These are phyloP conservation scores for Bipolaris oryzae DNA, from an alignment of 2,329 filamentous ascomycete species.

Conservation along the genomic window DNA sequence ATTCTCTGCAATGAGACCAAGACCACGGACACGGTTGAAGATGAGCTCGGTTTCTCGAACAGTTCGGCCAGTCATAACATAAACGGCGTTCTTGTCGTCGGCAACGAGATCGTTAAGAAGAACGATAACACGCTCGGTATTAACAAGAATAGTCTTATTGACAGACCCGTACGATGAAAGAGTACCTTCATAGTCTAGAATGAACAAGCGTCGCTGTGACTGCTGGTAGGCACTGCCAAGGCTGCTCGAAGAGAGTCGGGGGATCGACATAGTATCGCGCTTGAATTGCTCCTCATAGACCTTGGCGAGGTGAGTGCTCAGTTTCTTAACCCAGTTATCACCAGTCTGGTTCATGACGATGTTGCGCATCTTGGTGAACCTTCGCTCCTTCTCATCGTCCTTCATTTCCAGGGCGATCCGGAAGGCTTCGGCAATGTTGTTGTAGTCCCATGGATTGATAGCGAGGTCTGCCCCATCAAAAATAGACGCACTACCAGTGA, in stretches of 20 bases:
- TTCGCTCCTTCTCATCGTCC: slow-evolving; percentile 71
- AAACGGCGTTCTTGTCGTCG: slow-evolving; percentile 83
- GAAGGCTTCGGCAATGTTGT: slow-evolving; percentile 84
- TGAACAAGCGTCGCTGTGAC: slow-evolving; percentile 75
- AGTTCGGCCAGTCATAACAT: slow-evolving; percentile 89
- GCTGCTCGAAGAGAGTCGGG: slow-evolving; percentile 73
- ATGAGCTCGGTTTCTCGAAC: slow-evolving; percentile 86
- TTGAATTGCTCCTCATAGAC: slow-evolving; percentile 84
- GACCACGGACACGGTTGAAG: slow-evolving; percentile 80
- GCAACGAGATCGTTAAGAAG: slow-evolving; percentile 80
- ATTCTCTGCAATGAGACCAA: slow-evolving; percentile 93
- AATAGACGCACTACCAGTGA: slow-evolving; percentile 87
- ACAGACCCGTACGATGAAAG: slow-evolving; percentile 86
- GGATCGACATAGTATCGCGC: slow-evolving; percentile 84
- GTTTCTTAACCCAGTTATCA: slow-evolving; percentile 81
- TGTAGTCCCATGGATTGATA: slow-evolving; percentile 96
- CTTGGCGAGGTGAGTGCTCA: slow-evolving; percentile 71
- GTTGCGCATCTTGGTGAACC: slow-evolving; percentile 76
- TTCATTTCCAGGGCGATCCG: slow-evolving; percentile 81
- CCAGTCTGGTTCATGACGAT: slow-evolving; percentile 83
- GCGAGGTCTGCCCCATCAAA: slow-evolving; percentile 81
- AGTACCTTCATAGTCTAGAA: slow-evolving; percentile 93
- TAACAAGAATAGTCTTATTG: slow-evolving; percentile 82
- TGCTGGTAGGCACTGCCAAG: slow-evolving; percentile 70
- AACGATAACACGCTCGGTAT: slow-evolving; percentile 82